Evolutionary conservation across 305 asterid species (phyloP), one percentile per base, ranked within the genome.

Genomic region (Fraxinus angustifolia): DNA sequence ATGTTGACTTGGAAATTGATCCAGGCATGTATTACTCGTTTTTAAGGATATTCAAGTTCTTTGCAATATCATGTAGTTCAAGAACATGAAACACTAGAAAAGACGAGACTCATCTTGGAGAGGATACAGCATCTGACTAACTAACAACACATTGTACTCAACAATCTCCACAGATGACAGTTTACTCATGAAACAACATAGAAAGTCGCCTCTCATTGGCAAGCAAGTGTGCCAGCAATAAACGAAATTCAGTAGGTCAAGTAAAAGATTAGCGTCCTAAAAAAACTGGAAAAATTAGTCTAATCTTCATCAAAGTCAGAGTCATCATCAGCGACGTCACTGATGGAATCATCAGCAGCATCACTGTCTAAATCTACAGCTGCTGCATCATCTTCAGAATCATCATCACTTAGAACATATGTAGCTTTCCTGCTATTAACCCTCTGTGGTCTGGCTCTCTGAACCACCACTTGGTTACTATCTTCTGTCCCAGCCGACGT

Each of bases 341-440:
- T 65, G 73, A 23, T 65, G 19, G 67, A 56, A 72, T 85, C 91
- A 35, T 71, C 85, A 3, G 77, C 36, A n/a, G 84, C 81, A 36
- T 87, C 92, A 75, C 73, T 72, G 16, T 76, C 90, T 78, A 74
- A 77, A 26, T 68, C 62, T 68, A 77, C 85, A 56, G 68, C 88
- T 67, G 53, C 73, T 67, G 67, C 73, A 11, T 88, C 97, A 31
- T 82, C 76, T 33, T 91, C 94, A 34, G 94, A 89, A 77, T 87
- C 67, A 56, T 56, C 90, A 85, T 91, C 98, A 83, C 98, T 93
- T 45, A 95, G 75, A 16, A 95, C 91, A 48, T 91, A 91, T 0
- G 75, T 88, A 3, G 83, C 77, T 88, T 83, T 78, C 8, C 80
- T 83, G 75, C 93, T 82, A 14, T 67, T 82, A 0, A 58, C 91